Percentiles rank a stretch among this genome's conserved stretches.
Evolutionary conservation across 2,329 filamentous ascomycete genomes (phyloP).

Genomic region (Sarocladiaceae sp.): DNA sequence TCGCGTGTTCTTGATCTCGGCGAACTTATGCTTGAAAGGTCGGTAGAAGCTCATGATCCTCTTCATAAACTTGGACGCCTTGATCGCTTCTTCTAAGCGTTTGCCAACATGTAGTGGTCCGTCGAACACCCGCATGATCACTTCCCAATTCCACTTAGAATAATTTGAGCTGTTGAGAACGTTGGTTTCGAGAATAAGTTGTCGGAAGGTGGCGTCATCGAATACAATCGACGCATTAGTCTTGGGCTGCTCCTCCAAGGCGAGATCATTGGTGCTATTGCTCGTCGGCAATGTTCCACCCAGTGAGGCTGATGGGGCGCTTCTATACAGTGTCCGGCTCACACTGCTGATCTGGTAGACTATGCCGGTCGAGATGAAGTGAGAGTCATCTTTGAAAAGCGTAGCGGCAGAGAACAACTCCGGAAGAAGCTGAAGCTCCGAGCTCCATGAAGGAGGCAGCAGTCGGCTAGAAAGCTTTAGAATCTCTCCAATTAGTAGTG

Average conservation of each 20-base stretch:
- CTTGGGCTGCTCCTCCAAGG: conserved; percentile 52
- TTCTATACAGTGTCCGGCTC: conserved; percentile 84
- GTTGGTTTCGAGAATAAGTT: conserved; percentile 67
- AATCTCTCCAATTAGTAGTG: conserved; percentile 83
- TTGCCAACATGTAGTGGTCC: conserved; percentile 88
- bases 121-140: conserved; percentile 85
- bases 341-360: conserved; percentile 98
- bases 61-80: conserved; percentile 94
- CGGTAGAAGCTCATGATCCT: conserved; percentile 90
- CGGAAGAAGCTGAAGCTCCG: conserved; percentile 79
- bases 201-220: conserved; percentile 58
- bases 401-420: conserved; percentile 74
- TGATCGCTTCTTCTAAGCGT: conserved; percentile 86
- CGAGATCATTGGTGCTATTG: conserved; percentile 41
- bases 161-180: conserved; percentile 87
- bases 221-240: conserved; percentile 37
- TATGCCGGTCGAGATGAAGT: conserved; percentile 78
- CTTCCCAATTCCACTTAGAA: conserved; percentile 95
- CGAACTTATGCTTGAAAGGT: conserved; percentile 94
- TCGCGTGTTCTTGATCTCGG: conserved; percentile 81
- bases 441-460: conserved; percentile 75
- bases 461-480: conserved; percentile 83
- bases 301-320: conserved; percentile 44
- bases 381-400: conserved; percentile 62
- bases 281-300: conserved; percentile 34